Evolutionary conservation across 2,329 filamentous ascomycete genomes (phyloP).

Genomic region (Penicillium sumatraense): DNA sequence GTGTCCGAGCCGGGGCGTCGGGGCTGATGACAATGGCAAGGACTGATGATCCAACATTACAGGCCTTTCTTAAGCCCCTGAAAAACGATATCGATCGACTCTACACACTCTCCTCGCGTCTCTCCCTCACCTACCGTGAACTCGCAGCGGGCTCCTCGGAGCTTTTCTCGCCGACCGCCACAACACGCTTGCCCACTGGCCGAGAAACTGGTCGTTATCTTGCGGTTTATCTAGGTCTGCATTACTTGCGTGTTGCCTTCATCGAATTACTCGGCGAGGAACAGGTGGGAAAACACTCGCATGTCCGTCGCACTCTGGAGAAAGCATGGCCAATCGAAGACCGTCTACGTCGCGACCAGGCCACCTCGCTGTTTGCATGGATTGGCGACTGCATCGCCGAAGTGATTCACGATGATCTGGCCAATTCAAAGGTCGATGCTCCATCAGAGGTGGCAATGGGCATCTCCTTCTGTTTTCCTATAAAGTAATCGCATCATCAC

Average conservation of each 20-base stretch:
- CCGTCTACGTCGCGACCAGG: conserved; percentile 71
- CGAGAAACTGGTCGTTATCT: conserved; percentile 57
- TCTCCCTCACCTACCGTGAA: conserved; percentile 41
- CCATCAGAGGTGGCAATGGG: conserved; percentile 43
- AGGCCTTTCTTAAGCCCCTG: conserved; percentile 36
- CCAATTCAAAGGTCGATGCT: conserved; percentile 32
- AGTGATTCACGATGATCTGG: conserved; percentile 62
- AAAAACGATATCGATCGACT: conserved; percentile 34
- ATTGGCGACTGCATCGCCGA: conserved; percentile 74
- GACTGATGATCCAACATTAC: conserved; percentile 16
- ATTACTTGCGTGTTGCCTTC: conserved; percentile 57
- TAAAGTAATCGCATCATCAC: conserved; percentile 39
- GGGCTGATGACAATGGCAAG: conserved; percentile 17
- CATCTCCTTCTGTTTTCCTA: conserved; percentile 50
- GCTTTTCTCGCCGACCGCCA: conserved; percentile 48
- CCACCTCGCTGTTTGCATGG: conserved; percentile 73
- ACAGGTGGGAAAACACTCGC: conserved; percentile 45
- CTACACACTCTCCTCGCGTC: conserved; percentile 41
- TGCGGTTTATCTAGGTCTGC: conserved; percentile 58
- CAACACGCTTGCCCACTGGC: conserved; percentile 50
- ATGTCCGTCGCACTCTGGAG: conserved; percentile 66
- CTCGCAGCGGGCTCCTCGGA: conserved; percentile 44
- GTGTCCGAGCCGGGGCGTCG: no score
- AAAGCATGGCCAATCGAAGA: conserved; percentile 76
- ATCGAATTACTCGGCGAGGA: conserved; percentile 52